These are phyloP conservation scores for Trichoderma orchidacearum DNA, from an alignment of 495 filamentous ascomycete genomes.

Conservation along the genomic window DNA sequence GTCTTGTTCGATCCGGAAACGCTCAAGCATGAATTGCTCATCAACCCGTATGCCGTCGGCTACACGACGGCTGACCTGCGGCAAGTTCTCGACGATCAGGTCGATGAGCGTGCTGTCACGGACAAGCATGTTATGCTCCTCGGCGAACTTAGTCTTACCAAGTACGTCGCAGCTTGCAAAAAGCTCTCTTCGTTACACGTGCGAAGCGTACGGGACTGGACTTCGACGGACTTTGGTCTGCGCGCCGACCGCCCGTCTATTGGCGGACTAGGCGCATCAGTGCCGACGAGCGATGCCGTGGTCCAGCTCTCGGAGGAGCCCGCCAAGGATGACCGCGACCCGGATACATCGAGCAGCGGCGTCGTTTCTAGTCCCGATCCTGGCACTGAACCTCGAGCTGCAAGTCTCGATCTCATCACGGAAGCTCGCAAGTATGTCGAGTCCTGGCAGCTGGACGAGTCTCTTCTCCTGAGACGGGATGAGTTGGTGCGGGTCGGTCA, in stretches of 20 bases:
- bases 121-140: conserved; percentile 17
- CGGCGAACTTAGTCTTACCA: conserved; percentile 10
- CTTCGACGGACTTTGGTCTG: conserved; percentile 5
- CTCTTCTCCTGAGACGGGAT: conserved; percentile 3
- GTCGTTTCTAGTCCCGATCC: not conserved
- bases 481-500: conserved; percentile 9
- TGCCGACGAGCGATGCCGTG: conserved; percentile 9
- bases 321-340: not conserved
- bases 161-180: conserved; percentile 14
- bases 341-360: not conserved
- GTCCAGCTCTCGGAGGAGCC: conserved; percentile 2
- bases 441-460: not conserved
- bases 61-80: conserved; percentile 9
- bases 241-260: not conserved
- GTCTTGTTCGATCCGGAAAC: conserved; percentile 17
- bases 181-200: conserved; percentile 12
- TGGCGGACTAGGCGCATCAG: conserved; percentile 8
- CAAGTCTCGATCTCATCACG: not conserved
- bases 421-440: not conserved
- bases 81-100: conserved; percentile 8
- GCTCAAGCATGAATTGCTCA: conserved; percentile 11
- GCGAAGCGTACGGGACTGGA: conserved; percentile 13
- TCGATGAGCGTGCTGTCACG: conserved; percentile 6
- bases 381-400: not conserved
- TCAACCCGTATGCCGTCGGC: conserved; percentile 14